Conservation (phyloP, 106 monocot species). For the Platanthera guangdongensis region DNA sequence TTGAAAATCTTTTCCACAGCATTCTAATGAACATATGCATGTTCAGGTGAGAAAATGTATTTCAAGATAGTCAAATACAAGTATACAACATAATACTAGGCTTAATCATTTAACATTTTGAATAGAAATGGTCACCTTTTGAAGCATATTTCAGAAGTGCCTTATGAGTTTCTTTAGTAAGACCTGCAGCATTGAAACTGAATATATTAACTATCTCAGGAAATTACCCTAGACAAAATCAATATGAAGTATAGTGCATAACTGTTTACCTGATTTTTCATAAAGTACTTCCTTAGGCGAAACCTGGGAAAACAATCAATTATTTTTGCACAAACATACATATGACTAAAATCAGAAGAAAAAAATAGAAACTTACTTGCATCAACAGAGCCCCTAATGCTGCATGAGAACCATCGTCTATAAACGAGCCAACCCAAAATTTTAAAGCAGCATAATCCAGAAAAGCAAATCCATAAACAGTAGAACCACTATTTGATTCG, state of each 20-base stretch:
- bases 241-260: not conserved
- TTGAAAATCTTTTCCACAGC: not conserved
- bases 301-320: constrained; percentile 37
- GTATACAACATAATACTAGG: not conserved
- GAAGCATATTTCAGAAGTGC: constrained; percentile 72
- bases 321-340: constrained; percentile 1
- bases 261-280: constrained; percentile 61
- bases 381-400: constrained; percentile 77
- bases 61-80: not conserved
- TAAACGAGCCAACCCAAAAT: constrained; percentile 78
- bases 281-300: constrained; percentile 87
- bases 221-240: not conserved
- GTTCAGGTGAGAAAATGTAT: not conserved
- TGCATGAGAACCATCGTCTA: constrained; percentile 71
- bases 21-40: not conserved
- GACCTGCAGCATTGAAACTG: constrained; percentile 44
- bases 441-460: constrained; percentile 80
- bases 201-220: constrained; percentile 3
- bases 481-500: constrained; percentile 24
- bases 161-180: constrained; percentile 60
- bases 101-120: not conserved
- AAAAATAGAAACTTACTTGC: constrained; percentile 50
- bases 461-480: constrained; percentile 83
- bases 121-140: constrained; percentile 35
- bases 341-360: not conserved